Evolutionary conservation across 1,139 yeast species (phyloP).

Genomic region (Suhomyces bolitotheri): DNA sequence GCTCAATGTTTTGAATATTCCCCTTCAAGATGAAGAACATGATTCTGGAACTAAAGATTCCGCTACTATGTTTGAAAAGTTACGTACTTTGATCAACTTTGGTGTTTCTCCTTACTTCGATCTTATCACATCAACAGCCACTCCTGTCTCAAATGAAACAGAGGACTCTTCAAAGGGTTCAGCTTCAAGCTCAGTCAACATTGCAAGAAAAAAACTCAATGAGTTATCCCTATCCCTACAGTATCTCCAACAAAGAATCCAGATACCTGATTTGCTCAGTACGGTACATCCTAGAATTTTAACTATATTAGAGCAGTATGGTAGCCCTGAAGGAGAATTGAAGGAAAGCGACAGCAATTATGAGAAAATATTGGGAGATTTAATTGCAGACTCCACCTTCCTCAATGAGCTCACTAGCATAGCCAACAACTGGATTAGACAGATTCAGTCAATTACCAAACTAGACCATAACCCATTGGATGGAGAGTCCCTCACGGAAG

Average conservation of each 20-base stretch:
- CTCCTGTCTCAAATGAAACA: conserved; percentile 6
- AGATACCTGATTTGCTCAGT: conserved; percentile 61
- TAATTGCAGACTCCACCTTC: conserved; percentile 49
- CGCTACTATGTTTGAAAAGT: conserved; percentile 48
- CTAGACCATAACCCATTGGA: conserved; percentile 53
- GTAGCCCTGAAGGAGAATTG: conserved; percentile 20
- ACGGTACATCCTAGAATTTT: conserved; percentile 56
- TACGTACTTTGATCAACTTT: conserved; percentile 57
- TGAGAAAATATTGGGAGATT: conserved; percentile 18
- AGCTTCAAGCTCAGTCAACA: conserved; percentile 29
- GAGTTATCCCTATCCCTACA: conserved; percentile 70
- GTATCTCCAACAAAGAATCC: conserved; percentile 67
- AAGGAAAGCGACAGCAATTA: conserved; percentile 15
- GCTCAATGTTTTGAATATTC: conserved; percentile 38
- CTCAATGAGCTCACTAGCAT: conserved; percentile 65
- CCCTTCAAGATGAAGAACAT: conserved; percentile 25
- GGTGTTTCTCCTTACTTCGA: conserved; percentile 46
- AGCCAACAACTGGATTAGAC: conserved; percentile 73
- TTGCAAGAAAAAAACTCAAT: conserved; percentile 62
- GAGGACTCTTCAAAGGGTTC: conserved; percentile 16
- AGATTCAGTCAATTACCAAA: conserved; percentile 58
- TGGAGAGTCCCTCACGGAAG: conserved; percentile 64
- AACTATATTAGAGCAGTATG: conserved; percentile 26
- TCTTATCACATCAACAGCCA: conserved; percentile 16
- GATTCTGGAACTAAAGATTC: conserved; percentile 15